phyloP scores from a whole-genome alignment of 2,329 filamentous ascomycete genomes.

The Raffaelea arxii region DNA sequence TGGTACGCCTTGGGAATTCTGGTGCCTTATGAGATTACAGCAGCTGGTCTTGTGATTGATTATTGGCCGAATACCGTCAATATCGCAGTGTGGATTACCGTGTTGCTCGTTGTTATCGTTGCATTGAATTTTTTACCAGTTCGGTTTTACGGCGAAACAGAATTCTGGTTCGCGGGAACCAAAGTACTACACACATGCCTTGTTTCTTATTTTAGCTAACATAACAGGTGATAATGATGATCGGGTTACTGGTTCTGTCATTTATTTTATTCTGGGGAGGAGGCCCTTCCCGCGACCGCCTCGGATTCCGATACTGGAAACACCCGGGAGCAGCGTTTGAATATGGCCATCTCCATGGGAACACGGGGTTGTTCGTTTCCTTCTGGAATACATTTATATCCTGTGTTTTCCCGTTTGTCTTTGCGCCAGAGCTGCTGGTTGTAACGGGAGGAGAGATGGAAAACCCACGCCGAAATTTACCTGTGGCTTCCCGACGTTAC shows the following conservation, averaged over 20 bases:
- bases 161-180: constrained; percentile 16
- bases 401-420: constrained; percentile 37
- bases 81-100: constrained; percentile 35
- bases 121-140: constrained; percentile 6
- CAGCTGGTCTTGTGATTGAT: constrained; percentile 46
- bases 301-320: constrained; percentile 11
- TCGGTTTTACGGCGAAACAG: constrained; percentile 9
- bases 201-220: too few relatives aligned
- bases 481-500: constrained; percentile 60
- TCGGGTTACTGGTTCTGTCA: constrained; percentile 26
- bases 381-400: constrained; percentile 31
- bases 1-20: constrained; percentile 39
- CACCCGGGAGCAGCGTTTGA: constrained; percentile 32
- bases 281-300: background rate
- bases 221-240: constrained; percentile 37
- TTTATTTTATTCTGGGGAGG: constrained; percentile 34
- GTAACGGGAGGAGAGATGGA: constrained; percentile 53
- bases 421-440: constrained; percentile 41
- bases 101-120: constrained; percentile 5
- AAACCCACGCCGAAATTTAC: constrained; percentile 62
- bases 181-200: constrained; percentile 32
- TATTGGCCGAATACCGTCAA: constrained; percentile 47
- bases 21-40: constrained; percentile 36
- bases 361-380: constrained; percentile 28
- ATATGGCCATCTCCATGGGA: constrained; percentile 24